A percentile compares a stretch with the other conserved stretches of the same genome.
phyloP scores from a whole-genome alignment of 2,329 filamentous ascomycete species.

The Venturia asperata region DNA sequence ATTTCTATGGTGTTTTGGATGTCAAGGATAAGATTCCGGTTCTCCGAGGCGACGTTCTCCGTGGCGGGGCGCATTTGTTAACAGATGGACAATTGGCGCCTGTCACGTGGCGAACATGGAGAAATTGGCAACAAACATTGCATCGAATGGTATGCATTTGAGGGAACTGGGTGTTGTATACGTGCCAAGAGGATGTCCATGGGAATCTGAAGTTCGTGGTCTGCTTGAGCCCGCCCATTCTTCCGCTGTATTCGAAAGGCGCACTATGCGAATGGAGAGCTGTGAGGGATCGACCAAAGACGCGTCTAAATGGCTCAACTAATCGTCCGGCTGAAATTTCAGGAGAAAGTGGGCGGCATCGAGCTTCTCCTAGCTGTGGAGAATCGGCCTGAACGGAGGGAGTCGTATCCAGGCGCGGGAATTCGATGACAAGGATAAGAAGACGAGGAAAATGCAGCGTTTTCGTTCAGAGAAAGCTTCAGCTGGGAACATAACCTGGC shows the following conservation, averaged over 20 bases:
- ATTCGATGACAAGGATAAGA: no score
- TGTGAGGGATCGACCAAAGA: neutral
- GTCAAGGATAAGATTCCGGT: neutral
- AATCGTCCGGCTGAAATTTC: neutral
- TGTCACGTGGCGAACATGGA: neutral
- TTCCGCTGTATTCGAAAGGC: neutral
- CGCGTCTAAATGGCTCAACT: neutral
- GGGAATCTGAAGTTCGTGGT: neutral
- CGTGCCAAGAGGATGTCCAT: no score
- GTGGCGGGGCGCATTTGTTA: neutral
- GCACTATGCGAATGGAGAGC: no score
- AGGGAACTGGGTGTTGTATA: no score
- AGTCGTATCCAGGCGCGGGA: no score
- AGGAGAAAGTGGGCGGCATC: no score
- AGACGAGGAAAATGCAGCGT: no score
- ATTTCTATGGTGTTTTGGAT: neutral
- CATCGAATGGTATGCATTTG: no score
- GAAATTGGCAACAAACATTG: neutral
- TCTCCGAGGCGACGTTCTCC: slow-evolving; percentile 11
- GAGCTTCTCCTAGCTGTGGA: no score
- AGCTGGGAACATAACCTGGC: no score
- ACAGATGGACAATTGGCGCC: neutral
- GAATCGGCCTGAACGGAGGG: no score
- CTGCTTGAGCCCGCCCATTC: neutral
- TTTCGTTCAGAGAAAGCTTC: no score